Evolutionary conservation across 1,284 basidiomycete species (phyloP), one percentile per base, ranked within the genome.

Genomic region (Amylostereum areolatum): DNA sequence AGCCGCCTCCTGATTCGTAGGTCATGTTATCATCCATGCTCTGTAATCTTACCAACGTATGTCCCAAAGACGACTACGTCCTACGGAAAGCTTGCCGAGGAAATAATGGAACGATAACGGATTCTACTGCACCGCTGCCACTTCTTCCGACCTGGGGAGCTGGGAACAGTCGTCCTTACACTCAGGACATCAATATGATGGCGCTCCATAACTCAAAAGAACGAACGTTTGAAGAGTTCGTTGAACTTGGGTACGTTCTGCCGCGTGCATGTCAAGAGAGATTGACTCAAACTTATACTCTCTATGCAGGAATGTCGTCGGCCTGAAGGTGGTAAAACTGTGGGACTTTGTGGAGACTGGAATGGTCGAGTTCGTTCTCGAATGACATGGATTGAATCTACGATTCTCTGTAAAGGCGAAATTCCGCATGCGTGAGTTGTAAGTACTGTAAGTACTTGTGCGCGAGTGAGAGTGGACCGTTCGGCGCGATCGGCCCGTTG

Each of bases 1-100:
- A 52, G 52, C 35, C 52, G 55, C 9, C 28, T 63, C 5, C 47
- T 61, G 2, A 55, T 63, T 24, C 55, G 61, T 59, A 50, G 36
- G 60, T 52, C 18, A 18, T 18, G 18, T 18, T 18, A 18, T 18
- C 18, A 18, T 18, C 18, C 18, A 18, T 18, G 18, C 18, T 18
- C 18, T 18, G 18, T 18, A 18, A 18, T 18, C 18, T 18, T 18
- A 18, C 18, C 18, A 18, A 18, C 18, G 18, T 18, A 18, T 18
- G 18, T 18, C 18, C 18, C 18, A 1, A 18, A 18, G 18, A 18
- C 18, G 18, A 18, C 18, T 18, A 18, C 18, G 18, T 18, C 18
- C 18, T 18, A 18, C 18, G 18, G 18, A 18, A 18, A 18, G 18
- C 18, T 18, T 18, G 18, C 18, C 18, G 18, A 18, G 18, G 18